A percentile compares a stretch with the other conserved stretches of the same genome.
phyloP scores from a whole-genome alignment of 2,329 filamentous ascomycete genomes.

The Xylariales sp. region DNA sequence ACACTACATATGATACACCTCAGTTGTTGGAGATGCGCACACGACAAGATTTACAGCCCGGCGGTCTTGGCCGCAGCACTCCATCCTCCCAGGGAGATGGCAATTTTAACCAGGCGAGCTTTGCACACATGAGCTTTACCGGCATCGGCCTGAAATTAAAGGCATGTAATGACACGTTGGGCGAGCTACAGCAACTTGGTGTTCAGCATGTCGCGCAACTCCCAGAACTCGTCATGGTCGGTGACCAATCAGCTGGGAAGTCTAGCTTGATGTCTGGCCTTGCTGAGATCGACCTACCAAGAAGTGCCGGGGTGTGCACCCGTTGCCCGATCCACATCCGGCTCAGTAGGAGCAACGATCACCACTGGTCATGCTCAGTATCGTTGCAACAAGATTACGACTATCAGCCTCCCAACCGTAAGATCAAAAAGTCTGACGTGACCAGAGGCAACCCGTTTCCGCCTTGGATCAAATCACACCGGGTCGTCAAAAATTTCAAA shows the following conservation, averaged over 20 bases:
- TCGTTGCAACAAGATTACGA: conserved; percentile 62
- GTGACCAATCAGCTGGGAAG: conserved; percentile 83
- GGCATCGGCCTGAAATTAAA: conserved; percentile 62
- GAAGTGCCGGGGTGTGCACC: conserved; percentile 55
- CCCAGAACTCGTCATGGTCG: conserved; percentile 77
- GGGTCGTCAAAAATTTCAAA: conserved; percentile 55
- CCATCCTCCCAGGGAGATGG: conserved; percentile 15
- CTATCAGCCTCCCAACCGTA: conserved; percentile 39
- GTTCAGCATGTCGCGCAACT: conserved; percentile 68
- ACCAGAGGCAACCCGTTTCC: conserved; percentile 52
- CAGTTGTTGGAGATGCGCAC: conserved; percentile 5
- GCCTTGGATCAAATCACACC: conserved; percentile 54
- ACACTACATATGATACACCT: conserved; percentile 4
- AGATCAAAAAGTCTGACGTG: conserved; percentile 41
- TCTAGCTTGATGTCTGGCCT: conserved; percentile 52
- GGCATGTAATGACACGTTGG: conserved; percentile 60
- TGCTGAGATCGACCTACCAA: conserved; percentile 55
- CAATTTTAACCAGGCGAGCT: conserved; percentile 23
- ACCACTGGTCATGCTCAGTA: conserved; percentile 65
- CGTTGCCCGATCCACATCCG: conserved; percentile 78
- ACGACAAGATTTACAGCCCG: not conserved
- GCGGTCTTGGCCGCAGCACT: not conserved
- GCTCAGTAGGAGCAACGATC: conserved; percentile 48
- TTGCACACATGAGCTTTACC: conserved; percentile 33
- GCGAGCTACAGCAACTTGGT: conserved; percentile 60